Evolutionary conservation across 2,329 filamentous ascomycete genomes (phyloP).

Genomic region (Aulographum hederae): DNA sequence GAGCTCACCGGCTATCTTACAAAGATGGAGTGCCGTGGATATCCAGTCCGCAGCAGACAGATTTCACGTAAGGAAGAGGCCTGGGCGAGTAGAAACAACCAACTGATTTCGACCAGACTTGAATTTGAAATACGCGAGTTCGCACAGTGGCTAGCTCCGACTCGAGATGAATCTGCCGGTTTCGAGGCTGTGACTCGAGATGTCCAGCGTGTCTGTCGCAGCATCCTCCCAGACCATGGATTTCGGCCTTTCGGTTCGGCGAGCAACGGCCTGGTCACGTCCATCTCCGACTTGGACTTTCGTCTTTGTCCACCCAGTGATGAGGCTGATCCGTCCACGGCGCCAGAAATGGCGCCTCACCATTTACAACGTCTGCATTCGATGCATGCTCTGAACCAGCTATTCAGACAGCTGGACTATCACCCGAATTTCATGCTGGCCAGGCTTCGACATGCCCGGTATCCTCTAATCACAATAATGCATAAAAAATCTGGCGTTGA

Average conservation of each 20-base stretch:
- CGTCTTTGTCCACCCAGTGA: conserved; percentile 17
- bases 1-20: no score
- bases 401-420: no score
- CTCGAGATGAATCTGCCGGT: conserved; percentile 2
- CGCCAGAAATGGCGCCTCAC: conserved; percentile 2
- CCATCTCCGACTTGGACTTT: conserved; percentile 37
- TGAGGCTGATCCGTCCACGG: conserved; percentile 5
- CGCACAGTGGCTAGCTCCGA: conserved; percentile 3
- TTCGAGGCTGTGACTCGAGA: background rate
- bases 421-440: conserved; percentile 7
- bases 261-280: conserved; percentile 30
- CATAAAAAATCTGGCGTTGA: conserved; percentile 30
- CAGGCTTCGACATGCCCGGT: conserved; percentile 13
- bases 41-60: no score
- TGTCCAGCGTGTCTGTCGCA: background rate
- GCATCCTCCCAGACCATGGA: conserved; percentile 8
- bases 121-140: conserved; percentile 4
- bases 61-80: no score
- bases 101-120: no score
- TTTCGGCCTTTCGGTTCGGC: conserved; percentile 35
- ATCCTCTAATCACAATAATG: conserved; percentile 22
- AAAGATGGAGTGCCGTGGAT: no score
- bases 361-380: background rate
- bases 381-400: background rate
- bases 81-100: no score